Evolutionary conservation across 2,329 filamentous ascomycete species (phyloP).

Genomic region (Aspergillus phoenicis): DNA sequence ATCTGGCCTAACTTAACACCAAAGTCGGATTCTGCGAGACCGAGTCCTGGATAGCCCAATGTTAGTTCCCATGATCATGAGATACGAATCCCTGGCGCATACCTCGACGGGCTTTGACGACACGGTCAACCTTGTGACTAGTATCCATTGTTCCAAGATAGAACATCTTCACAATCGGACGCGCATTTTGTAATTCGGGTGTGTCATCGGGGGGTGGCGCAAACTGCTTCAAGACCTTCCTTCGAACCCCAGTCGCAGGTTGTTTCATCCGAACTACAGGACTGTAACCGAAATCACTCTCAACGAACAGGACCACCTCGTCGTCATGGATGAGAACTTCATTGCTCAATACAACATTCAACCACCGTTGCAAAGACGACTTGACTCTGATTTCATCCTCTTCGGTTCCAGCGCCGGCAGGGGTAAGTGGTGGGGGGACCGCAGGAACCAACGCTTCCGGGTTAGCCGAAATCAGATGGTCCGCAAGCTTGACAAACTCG

Average conservation of each 20-base stretch:
- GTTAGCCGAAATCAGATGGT: constrained; percentile 96
- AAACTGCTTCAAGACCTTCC: constrained; percentile 97
- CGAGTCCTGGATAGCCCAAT: constrained; percentile 67
- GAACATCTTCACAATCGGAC: constrained; percentile 91
- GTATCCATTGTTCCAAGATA: constrained; percentile 95
- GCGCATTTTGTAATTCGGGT: constrained; percentile 84
- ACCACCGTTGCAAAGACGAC: constrained; percentile 86
- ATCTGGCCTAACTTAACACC: constrained; percentile 86
- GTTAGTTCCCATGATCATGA: neutral
- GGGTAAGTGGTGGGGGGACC: constrained; percentile 90
- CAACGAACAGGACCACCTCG: constrained; percentile 97
- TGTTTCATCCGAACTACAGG: constrained; percentile 95
- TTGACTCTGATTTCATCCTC: constrained; percentile 93
- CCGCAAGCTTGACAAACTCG: constrained; percentile 93
- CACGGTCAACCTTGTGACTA: constrained; percentile 92
- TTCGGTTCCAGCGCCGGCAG: constrained; percentile 91
- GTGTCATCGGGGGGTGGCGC: constrained; percentile 96
- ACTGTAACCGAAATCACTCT: constrained; percentile 97
- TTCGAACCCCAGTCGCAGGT: constrained; percentile 89
- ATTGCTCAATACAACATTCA: constrained; percentile 89
- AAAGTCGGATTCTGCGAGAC: constrained; percentile 88
- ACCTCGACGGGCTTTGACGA: constrained; percentile 92
- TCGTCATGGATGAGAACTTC: constrained; percentile 93
- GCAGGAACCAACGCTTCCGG: constrained; percentile 93
- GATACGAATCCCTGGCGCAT: constrained; percentile 34